Evolutionary conservation across 2,329 filamentous ascomycete genomes (phyloP).

Genomic region (Tolypocladium guangdongense): DNA sequence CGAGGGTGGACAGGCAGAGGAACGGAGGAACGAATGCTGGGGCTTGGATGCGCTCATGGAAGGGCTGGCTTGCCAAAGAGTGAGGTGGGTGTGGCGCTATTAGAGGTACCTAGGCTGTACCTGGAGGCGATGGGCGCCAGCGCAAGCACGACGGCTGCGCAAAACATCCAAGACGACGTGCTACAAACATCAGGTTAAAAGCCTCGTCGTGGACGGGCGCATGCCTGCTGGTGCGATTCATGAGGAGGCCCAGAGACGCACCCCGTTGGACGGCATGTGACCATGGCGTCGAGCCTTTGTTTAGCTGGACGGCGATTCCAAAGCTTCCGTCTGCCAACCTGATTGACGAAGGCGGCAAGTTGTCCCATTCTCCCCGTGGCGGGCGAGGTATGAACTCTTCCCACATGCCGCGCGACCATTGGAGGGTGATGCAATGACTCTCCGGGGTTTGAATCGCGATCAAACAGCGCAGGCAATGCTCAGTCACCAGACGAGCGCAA

Average conservation of each 20-base stretch:
- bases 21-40: conserved; percentile 3
- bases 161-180: too few relatives aligned
- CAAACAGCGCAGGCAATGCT: too few relatives aligned
- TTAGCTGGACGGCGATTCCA: too few relatives aligned
- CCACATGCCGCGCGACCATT: background rate
- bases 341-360: background rate
- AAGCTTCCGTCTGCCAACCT: background rate
- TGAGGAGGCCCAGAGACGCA: too few relatives aligned
- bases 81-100: background rate
- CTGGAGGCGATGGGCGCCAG: background rate
- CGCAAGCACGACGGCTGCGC: too few relatives aligned
- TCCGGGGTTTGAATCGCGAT: conserved; percentile 1
- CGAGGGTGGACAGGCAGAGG: conserved; percentile 1
- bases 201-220: too few relatives aligned
- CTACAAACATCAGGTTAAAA: too few relatives aligned
- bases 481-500: too few relatives aligned
- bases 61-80: background rate
- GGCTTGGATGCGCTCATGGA: background rate
- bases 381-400: background rate
- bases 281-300: too few relatives aligned
- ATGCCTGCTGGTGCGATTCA: too few relatives aligned
- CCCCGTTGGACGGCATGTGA: too few relatives aligned
- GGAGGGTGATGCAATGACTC: conserved; percentile 1
- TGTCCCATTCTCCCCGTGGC: background rate
- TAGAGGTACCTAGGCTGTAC: background rate